Evolutionary conservation across 2,329 filamentous ascomycete genomes (phyloP).

Genomic region (Aureobasidium zeae): DNA sequence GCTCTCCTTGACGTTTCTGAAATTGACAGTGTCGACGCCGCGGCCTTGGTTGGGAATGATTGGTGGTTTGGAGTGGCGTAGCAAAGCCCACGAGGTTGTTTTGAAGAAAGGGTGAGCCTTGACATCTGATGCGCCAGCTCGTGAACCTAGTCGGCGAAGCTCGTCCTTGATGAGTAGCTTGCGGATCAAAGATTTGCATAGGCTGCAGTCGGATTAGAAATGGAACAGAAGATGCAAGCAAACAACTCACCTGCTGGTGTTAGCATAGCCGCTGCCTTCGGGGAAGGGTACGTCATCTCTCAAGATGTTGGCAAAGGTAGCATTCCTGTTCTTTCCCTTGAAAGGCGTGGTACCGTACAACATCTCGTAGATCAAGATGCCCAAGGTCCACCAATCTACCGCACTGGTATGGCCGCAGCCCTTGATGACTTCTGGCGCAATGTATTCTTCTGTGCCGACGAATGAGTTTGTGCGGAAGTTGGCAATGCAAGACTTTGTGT

Average conservation of each 20-base stretch:
- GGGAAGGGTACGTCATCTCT: conserved; percentile 94
- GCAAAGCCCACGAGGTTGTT: conserved; percentile 89
- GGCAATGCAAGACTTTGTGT: conserved; percentile 95
- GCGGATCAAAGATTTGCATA: conserved; percentile 92
- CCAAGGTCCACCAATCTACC: conserved; percentile 98
- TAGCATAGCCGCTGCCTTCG: conserved; percentile 72
- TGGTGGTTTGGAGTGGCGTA: conserved; percentile 94
- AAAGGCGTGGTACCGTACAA: conserved; percentile 96
- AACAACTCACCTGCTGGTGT: conserved; percentile 75
- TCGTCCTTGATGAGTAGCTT: conserved; percentile 98
- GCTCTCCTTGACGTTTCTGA: conserved; percentile 95
- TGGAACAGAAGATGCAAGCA: not conserved
- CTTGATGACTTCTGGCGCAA: conserved; percentile 97
- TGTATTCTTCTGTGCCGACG: conserved; percentile 97
- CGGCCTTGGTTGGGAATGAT: conserved; percentile 89
- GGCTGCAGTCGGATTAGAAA: conserved; percentile 40
- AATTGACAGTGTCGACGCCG: conserved; percentile 90
- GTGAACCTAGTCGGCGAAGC: conserved; percentile 81
- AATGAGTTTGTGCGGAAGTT: conserved; percentile 99
- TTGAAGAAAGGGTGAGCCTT: conserved; percentile 95
- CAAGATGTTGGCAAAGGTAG: conserved; percentile 94
- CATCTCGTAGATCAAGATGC: conserved; percentile 98
- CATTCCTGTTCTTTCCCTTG: conserved; percentile 98
- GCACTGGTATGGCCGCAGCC: conserved; percentile 96
- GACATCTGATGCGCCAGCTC: conserved; percentile 92